Percentiles rank a stretch among this genome's conserved stretches.
Conservation (phyloP, 345 rosid genomes). For the Citrus mangshanensis region DNA sequence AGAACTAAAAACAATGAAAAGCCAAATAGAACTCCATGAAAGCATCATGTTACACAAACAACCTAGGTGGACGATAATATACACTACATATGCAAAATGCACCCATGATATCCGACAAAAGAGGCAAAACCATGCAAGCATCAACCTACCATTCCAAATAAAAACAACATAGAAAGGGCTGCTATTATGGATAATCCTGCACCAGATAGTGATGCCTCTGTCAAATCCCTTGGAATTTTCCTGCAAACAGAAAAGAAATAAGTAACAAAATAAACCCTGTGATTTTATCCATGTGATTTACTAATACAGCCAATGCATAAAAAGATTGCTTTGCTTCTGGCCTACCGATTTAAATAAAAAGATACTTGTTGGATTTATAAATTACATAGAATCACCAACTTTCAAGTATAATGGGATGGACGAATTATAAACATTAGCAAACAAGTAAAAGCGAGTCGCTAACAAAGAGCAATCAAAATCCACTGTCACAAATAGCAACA, state of each 20-base stretch:
- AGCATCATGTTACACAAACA: not conserved
- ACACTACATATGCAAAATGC: not conserved
- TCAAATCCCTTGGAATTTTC: conserved; percentile 99
- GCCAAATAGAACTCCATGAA: not conserved
- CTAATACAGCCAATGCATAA: not conserved
- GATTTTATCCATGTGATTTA: not conserved
- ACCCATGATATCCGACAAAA: not conserved
- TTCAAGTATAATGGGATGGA: not conserved
- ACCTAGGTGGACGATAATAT: not conserved
- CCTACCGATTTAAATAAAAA: not conserved
- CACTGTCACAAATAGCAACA: not conserved
- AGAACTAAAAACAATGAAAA: not conserved
- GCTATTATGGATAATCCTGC: conserved; percentile 93
- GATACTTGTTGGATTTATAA: not conserved
- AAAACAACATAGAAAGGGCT: conserved; percentile 78
- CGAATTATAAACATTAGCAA: not conserved
- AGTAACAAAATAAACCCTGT: not conserved
- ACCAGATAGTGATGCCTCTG: conserved; percentile 94
- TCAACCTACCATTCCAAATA: conserved; percentile 91
- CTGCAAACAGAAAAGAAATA: conserved; percentile 39
- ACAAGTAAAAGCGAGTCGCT: not conserved
- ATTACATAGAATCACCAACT: not conserved
- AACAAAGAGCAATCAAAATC: not conserved
- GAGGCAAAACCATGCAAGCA: not conserved
- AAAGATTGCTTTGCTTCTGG: not conserved